These are phyloP conservation scores for Nannochloropsis granulata DNA, from an alignment of 108 stramenopile genomes.

Conservation along the genomic window DNA sequence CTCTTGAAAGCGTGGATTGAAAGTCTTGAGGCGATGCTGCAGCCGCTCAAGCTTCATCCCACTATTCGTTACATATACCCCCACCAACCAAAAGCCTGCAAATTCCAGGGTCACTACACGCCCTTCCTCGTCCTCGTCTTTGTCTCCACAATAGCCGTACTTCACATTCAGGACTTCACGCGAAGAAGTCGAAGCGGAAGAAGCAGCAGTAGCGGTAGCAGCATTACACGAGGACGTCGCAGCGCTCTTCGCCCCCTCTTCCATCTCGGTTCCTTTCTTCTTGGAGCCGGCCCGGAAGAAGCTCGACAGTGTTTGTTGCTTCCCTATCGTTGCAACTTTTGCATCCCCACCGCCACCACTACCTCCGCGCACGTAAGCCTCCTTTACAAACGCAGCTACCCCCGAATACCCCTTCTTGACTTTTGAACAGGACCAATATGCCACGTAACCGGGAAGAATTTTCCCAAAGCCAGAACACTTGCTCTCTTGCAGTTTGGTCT, in stretches of 20 bases:
- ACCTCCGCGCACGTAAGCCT: not conserved
- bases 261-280: constrained; percentile 6
- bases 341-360: not conserved
- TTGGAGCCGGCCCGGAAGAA: constrained; percentile 44
- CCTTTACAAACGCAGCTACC: constrained; percentile 60
- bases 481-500: constrained; percentile 27
- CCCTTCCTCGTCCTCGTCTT: constrained; percentile 75
- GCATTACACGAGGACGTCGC: constrained; percentile 17
- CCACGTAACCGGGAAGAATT: constrained; percentile 58
- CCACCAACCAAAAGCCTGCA: constrained; percentile 55
- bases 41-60: constrained; percentile 86
- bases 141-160: constrained; percentile 38
- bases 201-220: constrained; percentile 30
- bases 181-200: not conserved
- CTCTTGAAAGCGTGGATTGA: constrained; percentile 63
- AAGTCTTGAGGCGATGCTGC: constrained; percentile 72
- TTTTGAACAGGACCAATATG: constrained; percentile 63
- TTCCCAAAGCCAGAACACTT: not conserved
- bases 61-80: constrained; percentile 88
- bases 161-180: constrained; percentile 1
- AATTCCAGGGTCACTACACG: constrained; percentile 72
- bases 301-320: constrained; percentile 52
- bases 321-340: constrained; percentile 21
- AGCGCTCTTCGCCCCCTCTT: constrained; percentile 2
- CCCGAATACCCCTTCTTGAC: constrained; percentile 94